Base-by-base conservation (phyloP, 2,329 filamentous ascomycete species). In the Annulohypoxylon truncatum region DNA sequence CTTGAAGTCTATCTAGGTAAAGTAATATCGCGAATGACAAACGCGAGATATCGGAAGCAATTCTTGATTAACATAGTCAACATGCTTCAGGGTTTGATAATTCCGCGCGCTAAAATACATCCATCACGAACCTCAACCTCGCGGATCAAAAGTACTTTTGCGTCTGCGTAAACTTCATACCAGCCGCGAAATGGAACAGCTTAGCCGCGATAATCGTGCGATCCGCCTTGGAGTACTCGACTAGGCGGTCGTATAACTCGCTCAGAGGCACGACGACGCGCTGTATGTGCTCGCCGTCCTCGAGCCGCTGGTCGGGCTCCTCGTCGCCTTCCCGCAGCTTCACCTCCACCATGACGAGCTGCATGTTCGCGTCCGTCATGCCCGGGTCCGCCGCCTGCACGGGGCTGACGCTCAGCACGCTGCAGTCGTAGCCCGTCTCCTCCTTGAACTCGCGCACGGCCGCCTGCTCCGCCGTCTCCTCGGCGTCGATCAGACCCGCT, bases 241-340 rank as follows among this genome's bases (percentile, higher is more conserved):
- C 82, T 61, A 89, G 74, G 57, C 83, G 80, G 31, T 85, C 82
- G 74, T 87, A 88, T 44, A 90, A 76, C 73, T 87, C 84, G 20
- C 78, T 74, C 12, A 90, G 74, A 46, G 86, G 87, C 52, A 89
- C 82, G 18, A 88, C 80, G 1, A 89, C 83, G n/a, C 85, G 78
- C 77, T 88, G 81, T 65, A 90, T 89, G 72, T 86, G 83, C 78
- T 89, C 87, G 8, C 87, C 87, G 54, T 88, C 86, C 61, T 89
- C 87, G 31, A 89, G 78, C 52, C 82, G 79, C 77, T 89, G 87
- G 78, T 86, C 82, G 0, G 87, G 87, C 77, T 82, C 77, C 70
- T 72, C 69, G 26, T 84, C 81, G 2, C 80, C 83, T 66, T 84
- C 83, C 9, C 79, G 76, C 57, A 89, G 74, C 53, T 85, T 74